Conservation (phyloP, 2,329 filamentous ascomycete species). For the Purpureocillium takamizusanense region DNA sequence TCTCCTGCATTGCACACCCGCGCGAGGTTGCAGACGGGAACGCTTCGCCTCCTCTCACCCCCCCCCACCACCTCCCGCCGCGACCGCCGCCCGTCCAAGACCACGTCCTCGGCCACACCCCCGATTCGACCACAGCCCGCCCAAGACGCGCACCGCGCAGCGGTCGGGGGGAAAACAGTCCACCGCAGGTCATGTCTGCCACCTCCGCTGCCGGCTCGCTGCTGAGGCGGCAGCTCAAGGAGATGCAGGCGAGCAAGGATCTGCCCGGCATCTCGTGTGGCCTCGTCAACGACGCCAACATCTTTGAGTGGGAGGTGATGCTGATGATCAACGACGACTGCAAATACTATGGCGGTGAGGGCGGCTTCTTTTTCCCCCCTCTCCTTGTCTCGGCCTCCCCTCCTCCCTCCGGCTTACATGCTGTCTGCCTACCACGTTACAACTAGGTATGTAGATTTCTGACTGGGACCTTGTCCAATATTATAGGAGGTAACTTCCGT, state of each 20-base stretch:
- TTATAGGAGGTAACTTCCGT: slow-evolving; percentile 86
- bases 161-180: too few species aligned
- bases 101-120: too few species aligned
- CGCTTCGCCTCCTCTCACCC: too few species aligned
- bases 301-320: slow-evolving; percentile 99
- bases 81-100: too few species aligned
- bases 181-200: slow-evolving; percentile 27
- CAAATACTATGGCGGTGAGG: slow-evolving; percentile 82
- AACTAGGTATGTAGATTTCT: too few species aligned
- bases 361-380: background rate
- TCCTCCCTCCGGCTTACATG: background rate
- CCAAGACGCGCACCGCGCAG: too few species aligned
- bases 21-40: too few species aligned
- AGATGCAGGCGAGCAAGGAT: slow-evolving; percentile 87
- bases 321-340: slow-evolving; percentile 95
- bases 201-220: slow-evolving; percentile 58
- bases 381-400: background rate
- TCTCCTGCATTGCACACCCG: too few species aligned
- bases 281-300: slow-evolving; percentile 71
- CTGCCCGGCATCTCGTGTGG: slow-evolving; percentile 93
- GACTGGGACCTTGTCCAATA: too few species aligned
- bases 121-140: too few species aligned
- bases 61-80: too few species aligned
- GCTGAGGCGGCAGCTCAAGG: slow-evolving; percentile 78
- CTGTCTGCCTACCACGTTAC: slow-evolving; percentile 6